Percentiles rank a stretch among this genome's conserved stretches.
phyloP scores from a whole-genome alignment of 148 eudicot species.

The Nepenthes mirabilis region DNA sequence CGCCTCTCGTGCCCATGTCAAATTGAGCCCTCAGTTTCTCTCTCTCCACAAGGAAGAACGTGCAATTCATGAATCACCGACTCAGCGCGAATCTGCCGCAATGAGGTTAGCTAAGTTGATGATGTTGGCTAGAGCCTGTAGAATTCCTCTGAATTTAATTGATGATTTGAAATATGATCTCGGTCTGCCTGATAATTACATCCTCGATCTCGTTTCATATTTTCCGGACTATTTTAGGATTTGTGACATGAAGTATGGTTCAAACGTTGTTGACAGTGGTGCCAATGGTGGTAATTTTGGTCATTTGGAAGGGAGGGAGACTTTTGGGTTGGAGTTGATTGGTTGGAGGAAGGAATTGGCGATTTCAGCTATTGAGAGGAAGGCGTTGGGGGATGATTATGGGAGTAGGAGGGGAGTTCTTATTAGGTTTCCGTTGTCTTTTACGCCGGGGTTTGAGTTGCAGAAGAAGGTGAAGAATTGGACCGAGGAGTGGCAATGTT shows the following conservation, averaged over 20 bases:
- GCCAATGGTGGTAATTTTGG: constrained; percentile 2
- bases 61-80: constrained; percentile 8
- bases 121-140: constrained; percentile 36
- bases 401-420: constrained; percentile 12
- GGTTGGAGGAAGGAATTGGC: constrained; percentile 47
- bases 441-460: constrained; percentile 67
- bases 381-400: constrained; percentile 10
- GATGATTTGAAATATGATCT: constrained; percentile 49
- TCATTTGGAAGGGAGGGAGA: constrained; percentile 8
- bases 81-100: constrained; percentile 21
- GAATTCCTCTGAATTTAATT: constrained; percentile 34
- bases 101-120: constrained; percentile 39
- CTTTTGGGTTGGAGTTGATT: constrained; percentile 51
- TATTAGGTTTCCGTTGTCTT: constrained; percentile 37
- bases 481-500: constrained; percentile 63
- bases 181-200: constrained; percentile 51
- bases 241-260: constrained; percentile 13
- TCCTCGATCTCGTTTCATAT: constrained; percentile 30
- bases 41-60: constrained; percentile 17
- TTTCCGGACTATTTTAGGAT: constrained; percentile 64
- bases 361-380: constrained; percentile 29
- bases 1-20: constrained; percentile 29
- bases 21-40: constrained; percentile 39
- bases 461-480: constrained; percentile 50
- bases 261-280: constrained; percentile 1